Conservation (phyloP, 768 basidiomycete genomes). For the Psilocybe cubensis region DNA sequence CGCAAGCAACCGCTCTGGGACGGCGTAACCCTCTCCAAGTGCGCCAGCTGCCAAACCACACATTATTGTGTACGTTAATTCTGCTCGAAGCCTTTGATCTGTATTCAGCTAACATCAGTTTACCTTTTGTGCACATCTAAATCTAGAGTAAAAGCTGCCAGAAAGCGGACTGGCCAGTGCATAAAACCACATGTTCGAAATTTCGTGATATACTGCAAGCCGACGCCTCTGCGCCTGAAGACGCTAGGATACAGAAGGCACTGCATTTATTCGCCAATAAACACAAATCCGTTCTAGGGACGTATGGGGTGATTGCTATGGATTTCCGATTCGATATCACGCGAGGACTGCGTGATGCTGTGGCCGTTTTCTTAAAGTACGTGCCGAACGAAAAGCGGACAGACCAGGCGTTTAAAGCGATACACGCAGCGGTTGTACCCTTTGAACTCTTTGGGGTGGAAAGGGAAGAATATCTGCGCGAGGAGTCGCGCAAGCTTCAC, state of each 20-base stretch:
- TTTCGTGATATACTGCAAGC: neutral
- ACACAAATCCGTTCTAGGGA: neutral
- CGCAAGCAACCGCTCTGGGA: too few species aligned
- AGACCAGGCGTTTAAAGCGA: neutral
- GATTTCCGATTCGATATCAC: conserved; percentile 1
- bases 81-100: too few species aligned
- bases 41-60: neutral
- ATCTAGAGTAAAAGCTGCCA: neutral
- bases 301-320: neutral
- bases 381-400: neutral
- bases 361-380: neutral
- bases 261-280: neutral
- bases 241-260: neutral
- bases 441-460: neutral
- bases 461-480: neutral
- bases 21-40: neutral
- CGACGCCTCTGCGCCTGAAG: neutral
- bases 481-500: neutral
- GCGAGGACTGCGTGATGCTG: neutral
- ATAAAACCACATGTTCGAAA: neutral
- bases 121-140: neutral
- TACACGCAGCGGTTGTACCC: neutral
- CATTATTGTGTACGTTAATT: neutral
- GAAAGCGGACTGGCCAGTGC: neutral
- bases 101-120: neutral